These are phyloP conservation scores for Lodderomyces oxycetoniae DNA, from an alignment of 1,139 yeast genomes.

Conservation along the genomic window DNA sequence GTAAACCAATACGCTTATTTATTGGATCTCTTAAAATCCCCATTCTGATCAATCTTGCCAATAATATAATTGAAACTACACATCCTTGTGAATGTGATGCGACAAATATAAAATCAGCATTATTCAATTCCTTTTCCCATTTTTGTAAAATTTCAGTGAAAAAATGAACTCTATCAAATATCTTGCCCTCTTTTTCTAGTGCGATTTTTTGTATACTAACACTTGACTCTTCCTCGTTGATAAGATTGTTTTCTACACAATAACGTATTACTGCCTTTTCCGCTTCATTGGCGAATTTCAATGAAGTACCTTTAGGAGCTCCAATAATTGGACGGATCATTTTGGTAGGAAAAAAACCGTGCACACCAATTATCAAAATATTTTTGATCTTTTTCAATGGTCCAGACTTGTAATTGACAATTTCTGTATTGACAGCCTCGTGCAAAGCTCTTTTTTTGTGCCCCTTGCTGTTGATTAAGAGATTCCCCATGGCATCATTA, in stretches of 20 bases:
- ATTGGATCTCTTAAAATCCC: slow-evolving; percentile 54
- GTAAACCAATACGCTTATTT: slow-evolving; percentile 58
- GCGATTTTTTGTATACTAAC: slow-evolving; percentile 85
- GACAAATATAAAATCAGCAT: slow-evolving; percentile 79
- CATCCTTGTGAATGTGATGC: slow-evolving; percentile 97
- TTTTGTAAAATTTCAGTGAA: slow-evolving; percentile 67
- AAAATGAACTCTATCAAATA: slow-evolving; percentile 77
- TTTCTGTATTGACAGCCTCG: slow-evolving; percentile 18
- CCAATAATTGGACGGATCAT: slow-evolving; percentile 84
- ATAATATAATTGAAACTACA: slow-evolving; percentile 78
- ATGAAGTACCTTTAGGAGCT: slow-evolving; percentile 89
- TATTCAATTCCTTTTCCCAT: slow-evolving; percentile 65
- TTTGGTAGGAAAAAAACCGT: slow-evolving; percentile 89
- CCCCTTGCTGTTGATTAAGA: slow-evolving; percentile 31
- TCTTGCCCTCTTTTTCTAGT: slow-evolving; percentile 87
- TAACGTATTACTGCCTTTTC: slow-evolving; percentile 72
- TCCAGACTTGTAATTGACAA: slow-evolving; percentile 28
- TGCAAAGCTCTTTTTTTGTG: slow-evolving; percentile 9
- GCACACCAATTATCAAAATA: slow-evolving; percentile 83
- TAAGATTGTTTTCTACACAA: slow-evolving; percentile 53
- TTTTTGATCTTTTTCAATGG: slow-evolving; percentile 39
- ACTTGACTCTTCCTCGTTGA: slow-evolving; percentile 32
- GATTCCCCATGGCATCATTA: slow-evolving; percentile 44
- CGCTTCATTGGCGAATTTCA: slow-evolving; percentile 81
- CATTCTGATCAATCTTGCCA: slow-evolving; percentile 65